phyloP scores from a whole-genome alignment of 768 basidiomycete species.

The Termitomyces sp. region DNA sequence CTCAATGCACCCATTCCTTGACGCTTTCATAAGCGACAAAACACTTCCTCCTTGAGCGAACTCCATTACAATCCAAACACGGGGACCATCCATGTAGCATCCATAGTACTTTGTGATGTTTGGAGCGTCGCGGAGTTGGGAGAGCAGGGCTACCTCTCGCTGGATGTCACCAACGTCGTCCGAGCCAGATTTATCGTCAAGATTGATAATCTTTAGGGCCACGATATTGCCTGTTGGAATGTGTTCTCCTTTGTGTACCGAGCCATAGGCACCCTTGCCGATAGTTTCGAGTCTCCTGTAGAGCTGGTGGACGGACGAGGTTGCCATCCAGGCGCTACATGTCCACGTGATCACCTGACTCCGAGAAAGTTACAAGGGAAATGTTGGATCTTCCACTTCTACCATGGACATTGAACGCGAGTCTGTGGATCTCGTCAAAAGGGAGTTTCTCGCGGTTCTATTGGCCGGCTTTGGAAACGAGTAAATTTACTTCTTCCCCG shows the following conservation, averaged over 20 bases:
- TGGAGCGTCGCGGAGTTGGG: conserved; percentile 83
- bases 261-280: conserved; percentile 94
- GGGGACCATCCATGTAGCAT: conserved; percentile 91
- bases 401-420: conserved; percentile 63
- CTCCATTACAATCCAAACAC: conserved; percentile 99
- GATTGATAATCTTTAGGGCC: conserved; percentile 97
- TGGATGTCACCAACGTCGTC: conserved; percentile 97
- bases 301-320: conserved; percentile 63
- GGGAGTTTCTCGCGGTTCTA: conserved; percentile 85
- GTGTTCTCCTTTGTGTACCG: conserved; percentile 89
- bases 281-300: conserved; percentile 87
- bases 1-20: conserved; percentile 68
- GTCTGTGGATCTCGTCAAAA: conserved; percentile 44
- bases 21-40: conserved; percentile 86
- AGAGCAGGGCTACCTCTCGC: conserved; percentile 88
- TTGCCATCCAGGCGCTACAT: conserved; percentile 13
- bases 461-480: conserved; percentile 91
- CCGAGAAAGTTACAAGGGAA: background rate
- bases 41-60: conserved; percentile 94
- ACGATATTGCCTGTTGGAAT: conserved; percentile 82
- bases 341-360: conserved; percentile 10
- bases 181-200: conserved; percentile 76
- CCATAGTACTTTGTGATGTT: conserved; percentile 95
- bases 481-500: conserved; percentile 30
- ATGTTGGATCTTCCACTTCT: background rate